These are phyloP conservation scores for Gossypium schwendimanii DNA, from an alignment of 441 rosid species.

Conservation along the genomic window DNA sequence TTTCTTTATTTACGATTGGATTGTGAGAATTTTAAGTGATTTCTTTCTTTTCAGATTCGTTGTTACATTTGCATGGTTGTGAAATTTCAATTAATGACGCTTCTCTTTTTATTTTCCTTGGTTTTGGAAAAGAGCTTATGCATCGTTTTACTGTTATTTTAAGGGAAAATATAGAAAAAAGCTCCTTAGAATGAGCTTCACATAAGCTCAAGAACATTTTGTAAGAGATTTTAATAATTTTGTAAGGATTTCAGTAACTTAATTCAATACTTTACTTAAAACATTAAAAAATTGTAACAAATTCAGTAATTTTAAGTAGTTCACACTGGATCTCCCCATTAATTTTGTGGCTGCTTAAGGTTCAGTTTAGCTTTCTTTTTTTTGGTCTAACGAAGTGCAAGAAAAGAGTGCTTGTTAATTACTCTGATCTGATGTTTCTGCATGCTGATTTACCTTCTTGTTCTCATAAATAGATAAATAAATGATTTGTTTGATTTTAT, in stretches of 20 bases:
- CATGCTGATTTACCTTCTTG: neutral
- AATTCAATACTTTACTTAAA: no score
- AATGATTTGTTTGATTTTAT: neutral
- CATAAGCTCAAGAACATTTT: no score
- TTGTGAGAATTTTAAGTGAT: neutral
- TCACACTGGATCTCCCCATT: no score
- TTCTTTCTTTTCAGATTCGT: neutral
- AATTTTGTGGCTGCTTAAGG: neutral
- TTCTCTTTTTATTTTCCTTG: neutral
- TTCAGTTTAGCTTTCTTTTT: neutral
- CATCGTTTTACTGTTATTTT: neutral
- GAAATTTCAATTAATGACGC: neutral
- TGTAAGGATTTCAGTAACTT: no score
- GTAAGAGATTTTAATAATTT: no score
- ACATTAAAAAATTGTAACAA: no score
- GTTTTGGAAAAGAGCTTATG: neutral
- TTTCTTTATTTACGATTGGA: neutral
- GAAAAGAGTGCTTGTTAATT: neutral
- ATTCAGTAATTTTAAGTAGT: no score
- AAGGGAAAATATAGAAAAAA: no score
- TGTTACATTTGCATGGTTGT: neutral
- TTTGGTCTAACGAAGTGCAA: neutral
- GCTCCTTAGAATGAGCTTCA: no score
- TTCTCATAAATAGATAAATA: neutral
- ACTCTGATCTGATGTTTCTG: neutral